Evolutionary conservation across 2,329 filamentous ascomycete genomes (phyloP), one percentile per base, ranked within the genome.

Genomic region (Fusarium odoratissimum): DNA sequence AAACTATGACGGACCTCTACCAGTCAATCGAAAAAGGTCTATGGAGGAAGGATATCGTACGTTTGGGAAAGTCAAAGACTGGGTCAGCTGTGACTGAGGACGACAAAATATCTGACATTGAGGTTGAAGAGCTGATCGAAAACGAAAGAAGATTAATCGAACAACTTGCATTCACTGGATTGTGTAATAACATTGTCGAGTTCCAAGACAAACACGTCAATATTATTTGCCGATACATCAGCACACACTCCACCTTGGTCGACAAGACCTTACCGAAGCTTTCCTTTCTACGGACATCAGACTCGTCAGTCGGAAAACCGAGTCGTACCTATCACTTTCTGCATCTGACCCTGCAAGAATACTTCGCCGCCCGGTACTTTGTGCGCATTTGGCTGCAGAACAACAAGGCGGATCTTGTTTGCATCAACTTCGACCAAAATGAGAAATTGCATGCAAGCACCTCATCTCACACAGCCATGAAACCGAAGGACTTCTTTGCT

Each of bases 1-100:
- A 49, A 19, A 59, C 56, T 12, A 59, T 59, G 56, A 40, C 56
- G 8, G 56, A 49, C 16, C 41, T 59, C 17, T 59, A 59, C 17
- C 56, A 40, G 3, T 25, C 56, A 1, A 59, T 59, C 8, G 56
- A 37, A 23, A 37, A 25, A 17, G 38, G 42, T 6, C 42, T 59
- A 8, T 59, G 31, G 42, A 40, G 17, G 2, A 59, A 59, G 12
- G 56, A 59, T 17, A 12, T 38, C 16, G 33, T 25, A 6, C 19
- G 33, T 4, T 16, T 59, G 13, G 42, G 42, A 30, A 48, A 33
- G 33, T 12, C 31, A 37, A n/a, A 3, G 19, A 38, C 5, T 11
- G 4, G 33, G 5, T 8, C 7, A 21, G 13, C 23, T 28, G 21
- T 4, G 11, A 30, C 19, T 6, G 33, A 54, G 23, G 28, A 38